Conservation (phyloP, 345 rosid genomes). For the Moricandia moricandioides region DNA sequence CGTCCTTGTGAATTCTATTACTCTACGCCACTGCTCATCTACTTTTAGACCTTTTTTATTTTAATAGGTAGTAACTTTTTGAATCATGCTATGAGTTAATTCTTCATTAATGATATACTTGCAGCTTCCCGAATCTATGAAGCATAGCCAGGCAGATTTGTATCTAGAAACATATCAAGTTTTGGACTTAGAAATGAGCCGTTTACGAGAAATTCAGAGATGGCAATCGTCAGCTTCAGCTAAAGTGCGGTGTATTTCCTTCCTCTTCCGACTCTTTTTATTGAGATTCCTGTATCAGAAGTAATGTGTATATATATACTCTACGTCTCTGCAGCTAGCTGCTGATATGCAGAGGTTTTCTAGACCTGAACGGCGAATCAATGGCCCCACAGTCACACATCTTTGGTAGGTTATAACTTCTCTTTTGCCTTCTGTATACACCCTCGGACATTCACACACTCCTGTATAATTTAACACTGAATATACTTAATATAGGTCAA, state of each 20-base stretch:
- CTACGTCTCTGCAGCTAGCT: constrained; percentile 69
- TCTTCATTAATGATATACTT: not conserved
- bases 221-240: constrained; percentile 97
- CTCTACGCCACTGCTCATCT: not conserved
- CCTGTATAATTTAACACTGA: constrained; percentile 14
- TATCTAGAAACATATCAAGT: constrained; percentile 98
- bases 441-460: not conserved
- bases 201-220: constrained; percentile 90
- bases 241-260: constrained; percentile 49
- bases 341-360: constrained; percentile 99
- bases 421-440: not conserved
- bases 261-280: not conserved
- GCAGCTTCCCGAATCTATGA: constrained; percentile 99
- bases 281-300: constrained; percentile 15
- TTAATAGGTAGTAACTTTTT: not conserved
- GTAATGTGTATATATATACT: not conserved
- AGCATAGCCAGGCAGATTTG: constrained; percentile 96
- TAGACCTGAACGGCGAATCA: constrained; percentile 92
- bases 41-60: not conserved
- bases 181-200: constrained; percentile 98
- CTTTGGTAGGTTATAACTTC: constrained; percentile 56
- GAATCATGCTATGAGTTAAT: not conserved
- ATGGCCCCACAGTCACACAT: constrained; percentile 95
- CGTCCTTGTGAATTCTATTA: constrained; percentile 34
- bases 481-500: constrained; percentile 59